Evolutionary conservation across 306 rosid genomes (phyloP).

Genomic region (Adenanthera pavonina): DNA sequence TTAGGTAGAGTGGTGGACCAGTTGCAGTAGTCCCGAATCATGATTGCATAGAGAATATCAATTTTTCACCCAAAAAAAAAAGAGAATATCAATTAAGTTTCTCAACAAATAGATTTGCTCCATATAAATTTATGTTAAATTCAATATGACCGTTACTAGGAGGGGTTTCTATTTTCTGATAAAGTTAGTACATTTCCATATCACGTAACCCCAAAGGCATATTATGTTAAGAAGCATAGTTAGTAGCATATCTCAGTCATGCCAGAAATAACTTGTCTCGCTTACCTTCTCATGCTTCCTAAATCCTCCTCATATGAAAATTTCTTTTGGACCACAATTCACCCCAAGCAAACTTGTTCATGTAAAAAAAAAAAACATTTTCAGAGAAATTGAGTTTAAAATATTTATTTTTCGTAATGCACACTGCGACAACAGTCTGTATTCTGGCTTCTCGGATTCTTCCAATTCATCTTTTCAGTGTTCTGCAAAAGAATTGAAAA

Average conservation of each 20-base stretch:
- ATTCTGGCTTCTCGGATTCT: conserved; percentile 38
- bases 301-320: not conserved
- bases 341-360: conserved; percentile 6
- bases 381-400: conserved; percentile 43
- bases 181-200: not conserved
- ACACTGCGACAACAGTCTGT: conserved; percentile 40
- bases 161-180: not conserved
- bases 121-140: not conserved
- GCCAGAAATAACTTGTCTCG: not conserved
- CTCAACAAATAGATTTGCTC: not conserved
- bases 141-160: not conserved
- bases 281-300: not conserved
- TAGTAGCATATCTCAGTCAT: conserved; percentile 9
- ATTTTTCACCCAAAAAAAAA: not conserved
- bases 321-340: conserved; percentile 34
- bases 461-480: conserved; percentile 49
- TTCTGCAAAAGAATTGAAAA: not conserved
- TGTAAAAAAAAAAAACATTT: conserved; percentile 14
- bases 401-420: conserved; percentile 30
- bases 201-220: not conserved
- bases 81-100: not conserved
- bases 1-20: conserved; percentile 27
- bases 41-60: not conserved
- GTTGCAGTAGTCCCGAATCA: conserved; percentile 1
- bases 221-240: not conserved